Conservation (phyloP, 305 asterid species). For the Andrographis paniculata region DNA sequence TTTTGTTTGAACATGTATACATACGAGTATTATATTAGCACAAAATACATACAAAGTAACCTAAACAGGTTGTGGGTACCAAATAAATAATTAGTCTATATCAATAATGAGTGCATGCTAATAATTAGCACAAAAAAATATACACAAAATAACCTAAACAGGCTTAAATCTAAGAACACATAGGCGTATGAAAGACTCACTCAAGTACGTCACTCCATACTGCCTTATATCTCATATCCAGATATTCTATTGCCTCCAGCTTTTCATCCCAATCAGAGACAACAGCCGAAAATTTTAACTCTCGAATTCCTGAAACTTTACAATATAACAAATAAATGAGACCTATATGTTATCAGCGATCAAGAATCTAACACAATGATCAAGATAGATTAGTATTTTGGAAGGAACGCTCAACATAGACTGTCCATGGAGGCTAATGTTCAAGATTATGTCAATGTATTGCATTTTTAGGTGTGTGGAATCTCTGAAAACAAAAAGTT, state of each 20-base stretch:
- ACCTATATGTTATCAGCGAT: neutral
- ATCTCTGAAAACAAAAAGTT: too few relatives aligned
- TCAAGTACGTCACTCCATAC: constrained; percentile 47
- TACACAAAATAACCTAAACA: neutral
- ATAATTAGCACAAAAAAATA: constrained; percentile 5
- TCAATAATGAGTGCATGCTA: too few relatives aligned
- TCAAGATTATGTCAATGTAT: too few relatives aligned
- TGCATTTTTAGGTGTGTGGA: too few relatives aligned
- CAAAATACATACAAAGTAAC: too few relatives aligned
- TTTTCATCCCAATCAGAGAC: constrained; percentile 62
- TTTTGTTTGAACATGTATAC: too few relatives aligned
- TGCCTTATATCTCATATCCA: constrained; percentile 67
- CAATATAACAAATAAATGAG: neutral
- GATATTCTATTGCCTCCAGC: constrained; percentile 64
- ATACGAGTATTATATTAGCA: too few relatives aligned
- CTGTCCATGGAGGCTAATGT: neutral
- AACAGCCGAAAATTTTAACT: constrained; percentile 46
- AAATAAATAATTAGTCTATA: too few relatives aligned
- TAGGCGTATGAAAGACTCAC: constrained; percentile 39
- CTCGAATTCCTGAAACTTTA: constrained; percentile 42
- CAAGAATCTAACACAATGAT: neutral
- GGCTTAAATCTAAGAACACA: neutral
- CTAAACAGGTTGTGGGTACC: too few relatives aligned
- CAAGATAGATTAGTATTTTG: neutral
- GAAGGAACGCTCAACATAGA: neutral